Evolutionary conservation across 208 protist genomes (phyloP).

Genomic region (Entamoeba dispar): DNA sequence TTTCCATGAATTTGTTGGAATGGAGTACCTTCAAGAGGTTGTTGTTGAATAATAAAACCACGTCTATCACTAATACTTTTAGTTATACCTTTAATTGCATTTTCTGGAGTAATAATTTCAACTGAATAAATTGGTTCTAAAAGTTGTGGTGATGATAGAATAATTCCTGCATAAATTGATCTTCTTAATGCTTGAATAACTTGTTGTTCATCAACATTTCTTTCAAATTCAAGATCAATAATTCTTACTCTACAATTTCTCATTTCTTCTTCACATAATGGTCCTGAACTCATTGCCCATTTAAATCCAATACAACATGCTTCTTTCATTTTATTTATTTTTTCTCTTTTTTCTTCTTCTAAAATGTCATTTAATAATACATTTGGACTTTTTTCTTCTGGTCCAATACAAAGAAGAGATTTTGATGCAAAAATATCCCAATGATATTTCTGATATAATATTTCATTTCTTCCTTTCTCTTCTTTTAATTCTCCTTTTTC

Average conservation of each 20-base stretch:
- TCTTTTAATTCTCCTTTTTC: conserved; percentile 24
- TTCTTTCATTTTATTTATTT: conserved; percentile 31
- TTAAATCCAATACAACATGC: conserved; percentile 57
- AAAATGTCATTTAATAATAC: conserved; percentile 85
- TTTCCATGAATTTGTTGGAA: conserved; percentile 56
- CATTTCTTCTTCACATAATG: conserved; percentile 80
- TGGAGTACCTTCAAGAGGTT: conserved; percentile 76
- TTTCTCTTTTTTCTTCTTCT: neutral
- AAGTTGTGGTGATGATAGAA: conserved; percentile 71
- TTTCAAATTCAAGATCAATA: conserved; percentile 46
- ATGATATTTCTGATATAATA: conserved; percentile 42
- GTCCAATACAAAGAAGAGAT: conserved; percentile 68
- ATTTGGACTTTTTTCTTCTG: conserved; percentile 60
- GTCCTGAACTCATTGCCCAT: conserved; percentile 71
- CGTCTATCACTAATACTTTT: conserved; percentile 52
- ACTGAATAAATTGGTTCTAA: conserved; percentile 85
- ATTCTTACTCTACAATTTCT: conserved; percentile 61
- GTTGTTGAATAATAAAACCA: conserved; percentile 59
- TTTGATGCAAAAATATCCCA: conserved; percentile 77
- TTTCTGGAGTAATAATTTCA: conserved; percentile 63
- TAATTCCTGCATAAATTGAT: conserved; percentile 49
- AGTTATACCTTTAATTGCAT: conserved; percentile 52
- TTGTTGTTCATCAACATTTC: conserved; percentile 46
- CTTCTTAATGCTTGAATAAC: conserved; percentile 53
- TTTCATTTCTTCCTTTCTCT: neutral